phyloP scores from a whole-genome alignment of 768 basidiomycete species.

The Tulasnella sp. region DNA sequence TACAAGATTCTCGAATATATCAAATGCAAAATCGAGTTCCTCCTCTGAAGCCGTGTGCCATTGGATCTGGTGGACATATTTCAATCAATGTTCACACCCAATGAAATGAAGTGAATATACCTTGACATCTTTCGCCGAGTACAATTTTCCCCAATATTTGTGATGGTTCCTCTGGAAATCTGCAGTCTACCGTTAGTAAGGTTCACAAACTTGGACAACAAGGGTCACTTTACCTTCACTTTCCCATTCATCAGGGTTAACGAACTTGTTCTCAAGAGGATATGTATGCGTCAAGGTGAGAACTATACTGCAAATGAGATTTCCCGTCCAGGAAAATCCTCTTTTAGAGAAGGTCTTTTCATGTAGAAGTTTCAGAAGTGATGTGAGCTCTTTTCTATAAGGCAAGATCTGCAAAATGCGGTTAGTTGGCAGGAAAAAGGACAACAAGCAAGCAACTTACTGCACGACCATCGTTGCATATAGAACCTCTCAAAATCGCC shows the following conservation, averaged over 20 bases:
- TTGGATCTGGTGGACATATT: constrained; percentile 34
- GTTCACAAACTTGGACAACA: not conserved
- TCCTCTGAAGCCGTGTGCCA: constrained; percentile 70
- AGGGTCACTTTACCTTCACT: constrained; percentile 50
- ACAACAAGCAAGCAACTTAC: constrained; percentile 30
- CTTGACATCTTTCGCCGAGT: constrained; percentile 59
- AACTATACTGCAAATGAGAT: constrained; percentile 60
- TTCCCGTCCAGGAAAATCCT: constrained; percentile 69
- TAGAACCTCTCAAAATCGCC: constrained; percentile 66
- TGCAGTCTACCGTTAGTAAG: constrained; percentile 22
- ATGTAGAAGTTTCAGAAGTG: constrained; percentile 52
- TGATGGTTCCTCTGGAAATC: constrained; percentile 52
- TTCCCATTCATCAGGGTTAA: constrained; percentile 68
- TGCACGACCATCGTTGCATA: constrained; percentile 54
- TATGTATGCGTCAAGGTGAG: constrained; percentile 64
- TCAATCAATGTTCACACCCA: not conserved
- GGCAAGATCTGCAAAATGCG: constrained; percentile 37
- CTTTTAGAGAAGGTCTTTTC: constrained; percentile 76
- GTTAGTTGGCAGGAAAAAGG: not conserved
- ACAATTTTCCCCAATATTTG: constrained; percentile 66
- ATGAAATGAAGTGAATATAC: constrained; percentile 7
- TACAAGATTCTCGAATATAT: constrained; percentile 46
- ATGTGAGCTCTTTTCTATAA: constrained; percentile 51
- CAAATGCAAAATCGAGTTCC: constrained; percentile 70
- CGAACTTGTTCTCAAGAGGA: constrained; percentile 62